Evolutionary conservation across 345 rosid genomes (phyloP), one percentile per base, ranked within the genome.

Genomic region (Noccaea caerulescens): DNA sequence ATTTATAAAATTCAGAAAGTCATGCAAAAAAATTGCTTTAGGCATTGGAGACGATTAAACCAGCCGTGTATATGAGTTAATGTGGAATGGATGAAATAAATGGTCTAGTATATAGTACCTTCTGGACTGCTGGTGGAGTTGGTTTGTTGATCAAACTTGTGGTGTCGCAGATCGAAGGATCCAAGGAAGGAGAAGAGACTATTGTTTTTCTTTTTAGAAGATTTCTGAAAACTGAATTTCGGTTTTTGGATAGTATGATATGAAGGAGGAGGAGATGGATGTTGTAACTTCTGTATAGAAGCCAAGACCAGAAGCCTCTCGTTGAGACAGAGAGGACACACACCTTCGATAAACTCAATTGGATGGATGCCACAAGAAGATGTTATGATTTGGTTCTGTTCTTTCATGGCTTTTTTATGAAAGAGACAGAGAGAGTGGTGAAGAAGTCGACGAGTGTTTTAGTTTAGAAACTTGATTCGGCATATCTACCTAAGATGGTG

Each of bases 291-390:
- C 8, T 66, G 72, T 49, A 57, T 8, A 18, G 58, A 42, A 58
- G 72, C 72, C 55, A 73, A 42, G 2, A 58, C 42, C 10, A 73
- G 10, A 56, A 93, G 98, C 84, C 89, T 88, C 66, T 93, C 96
- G 41, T 85, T 85, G 55, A 93, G 77, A 79, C 98, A 93, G 1
- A 84, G 66, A 34, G 92, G 79, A 60, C 97, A 93, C 25, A 93
- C 84, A 13, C 98, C 98, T 30, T 87, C 74, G 8, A 78, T 23
- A 11, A 54, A 68, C 54, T 86, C 87, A 55, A 75, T 78, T 38
- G 93, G 93, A 73, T 93, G 98, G 76, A 87, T 87, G 66, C 75
- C 84, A 69, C 98, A 93, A 71, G 90, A 88, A 46, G 52, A 75
- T 27, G 77, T 67, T 33, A 38, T 56, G 58, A 81, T 80, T 75